Conservation (phyloP, 2,329 filamentous ascomycete species). For the Neophaeococcomyces aloes region DNA sequence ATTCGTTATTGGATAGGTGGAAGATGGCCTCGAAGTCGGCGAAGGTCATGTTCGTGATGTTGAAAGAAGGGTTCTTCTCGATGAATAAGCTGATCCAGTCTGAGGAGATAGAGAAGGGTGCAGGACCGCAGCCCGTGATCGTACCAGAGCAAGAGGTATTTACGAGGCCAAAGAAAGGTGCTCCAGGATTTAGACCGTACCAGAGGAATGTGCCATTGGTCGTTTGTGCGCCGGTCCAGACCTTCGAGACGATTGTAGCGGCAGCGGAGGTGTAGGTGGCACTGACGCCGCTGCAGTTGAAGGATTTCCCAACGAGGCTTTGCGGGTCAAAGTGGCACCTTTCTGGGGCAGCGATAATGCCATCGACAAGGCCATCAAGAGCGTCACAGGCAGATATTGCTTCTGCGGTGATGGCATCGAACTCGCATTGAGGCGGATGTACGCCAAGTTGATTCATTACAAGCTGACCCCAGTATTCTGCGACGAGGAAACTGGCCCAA, state of each 20-base stretch:
- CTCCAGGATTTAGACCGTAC: conserved; percentile 26
- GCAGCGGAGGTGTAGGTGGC: conserved; percentile 23
- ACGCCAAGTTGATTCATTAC: conserved; percentile 22
- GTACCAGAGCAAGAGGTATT: conserved; percentile 20
- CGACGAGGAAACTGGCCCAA: conserved; percentile 23
- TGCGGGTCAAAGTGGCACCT: conserved; percentile 12
- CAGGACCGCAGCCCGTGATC: conserved; percentile 37
- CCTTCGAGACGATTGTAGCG: conserved; percentile 23
- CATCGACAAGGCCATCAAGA: conserved; percentile 22
- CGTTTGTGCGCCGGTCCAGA: conserved; percentile 26
- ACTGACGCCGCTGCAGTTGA: conserved; percentile 11
- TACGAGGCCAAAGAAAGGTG: conserved; percentile 23
- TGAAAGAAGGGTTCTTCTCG: conserved; percentile 24
- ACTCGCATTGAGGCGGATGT: conserved; percentile 25
- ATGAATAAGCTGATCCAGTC: conserved; percentile 30
- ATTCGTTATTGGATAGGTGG: too few species aligned
- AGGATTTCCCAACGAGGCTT: conserved; percentile 6
- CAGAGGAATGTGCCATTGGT: conserved; percentile 23
- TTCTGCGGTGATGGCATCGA: conserved; percentile 27
- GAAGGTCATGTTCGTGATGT: conserved; percentile 26
- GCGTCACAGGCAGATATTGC: conserved; percentile 26
- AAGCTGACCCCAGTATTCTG: conserved; percentile 22
- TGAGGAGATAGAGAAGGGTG: conserved; percentile 30
- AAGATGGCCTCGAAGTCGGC: conserved; percentile 17
- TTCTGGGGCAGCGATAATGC: conserved; percentile 19